Evolutionary conservation across 169 alveolate species (phyloP), one percentile per base, ranked within the genome.

Genomic region (Cyclospora cayetanensis): DNA sequence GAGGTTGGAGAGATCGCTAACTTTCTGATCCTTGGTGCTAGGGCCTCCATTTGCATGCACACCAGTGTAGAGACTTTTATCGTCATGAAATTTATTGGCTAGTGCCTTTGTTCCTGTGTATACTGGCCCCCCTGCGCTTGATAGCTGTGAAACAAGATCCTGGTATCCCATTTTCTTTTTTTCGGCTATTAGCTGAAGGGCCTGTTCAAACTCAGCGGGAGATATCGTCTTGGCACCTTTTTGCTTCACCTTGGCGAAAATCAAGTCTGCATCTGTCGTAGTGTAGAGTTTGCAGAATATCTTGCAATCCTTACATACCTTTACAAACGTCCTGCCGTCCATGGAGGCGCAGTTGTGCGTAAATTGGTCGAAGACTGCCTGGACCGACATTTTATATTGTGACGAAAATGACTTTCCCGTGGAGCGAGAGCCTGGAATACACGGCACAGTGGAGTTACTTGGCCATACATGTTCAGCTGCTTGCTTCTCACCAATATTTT

Each of bases 21-120:
- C 90, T 41, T 93, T 92, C 74, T 94, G 94, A 82, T 97, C 98
- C 72, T 95, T 84, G 46, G 96, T 96, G 42, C 96, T 93, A 37
- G 98, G 98, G 20, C 98, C 98, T 9, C 98, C 98, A 42, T 94
- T 76, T 35, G 96, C 97, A 79, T 97, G 96, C 46, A 96, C 98
- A 25, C 98, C 98, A 35, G 98, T 97, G 90, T 95, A 97, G 27
- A 94, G 88, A 39, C 94, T 90, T 70, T 97, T 97, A 91, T 97
- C 98, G 85, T 97, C 98, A 91, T 95, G 96, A 87, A 95, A 96
- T 92, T 95, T 96, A n/a, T 95, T 96, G 63, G 95, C 92, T 29
- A 96, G 97, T 27, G 98, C 97, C 90, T 96, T 96, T 20, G 99
- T 97, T 12, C 98, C 99, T 4, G 94, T 29, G 90, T 94, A 95